Evolutionary conservation across 371 early-diverging fungal genomes (phyloP).

Genomic region (Mortierella sp.): DNA sequence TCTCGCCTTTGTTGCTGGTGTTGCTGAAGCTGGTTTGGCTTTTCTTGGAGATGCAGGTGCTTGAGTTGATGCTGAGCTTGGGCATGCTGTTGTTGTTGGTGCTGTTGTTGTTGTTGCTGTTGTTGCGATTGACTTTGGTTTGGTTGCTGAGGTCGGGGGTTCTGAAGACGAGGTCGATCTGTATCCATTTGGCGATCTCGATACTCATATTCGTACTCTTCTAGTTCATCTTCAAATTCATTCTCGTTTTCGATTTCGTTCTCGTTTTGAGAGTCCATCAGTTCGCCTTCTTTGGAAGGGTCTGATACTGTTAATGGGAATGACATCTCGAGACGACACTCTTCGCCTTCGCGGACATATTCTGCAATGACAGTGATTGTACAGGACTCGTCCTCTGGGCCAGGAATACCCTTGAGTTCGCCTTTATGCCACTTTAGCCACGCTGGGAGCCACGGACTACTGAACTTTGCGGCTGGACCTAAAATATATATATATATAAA

Average conservation of each 20-base stretch:
- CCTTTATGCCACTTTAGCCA: constrained; percentile 78
- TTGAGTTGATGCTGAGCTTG: background rate
- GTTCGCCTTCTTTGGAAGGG: constrained; percentile 34
- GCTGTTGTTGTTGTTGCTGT: constrained; percentile 3
- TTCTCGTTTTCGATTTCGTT: constrained; percentile 1
- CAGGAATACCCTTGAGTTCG: constrained; percentile 69
- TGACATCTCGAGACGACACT: constrained; percentile 59
- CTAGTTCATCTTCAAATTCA: constrained; percentile 19
- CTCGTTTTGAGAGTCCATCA: constrained; percentile 25
- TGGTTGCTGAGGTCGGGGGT: background rate
- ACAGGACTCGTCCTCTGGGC: constrained; percentile 59
- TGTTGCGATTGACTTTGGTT: background rate
- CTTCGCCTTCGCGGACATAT: constrained; percentile 68
- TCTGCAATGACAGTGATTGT: constrained; percentile 67
- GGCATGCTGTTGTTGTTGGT: background rate
- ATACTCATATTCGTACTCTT: constrained; percentile 5
- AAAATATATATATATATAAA: background rate
- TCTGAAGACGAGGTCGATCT: background rate
- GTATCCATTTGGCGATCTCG: background rate
- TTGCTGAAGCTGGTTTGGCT: background rate
- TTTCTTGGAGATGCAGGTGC: background rate
- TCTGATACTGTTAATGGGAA: constrained; percentile 52
- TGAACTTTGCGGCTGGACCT: constrained; percentile 73
- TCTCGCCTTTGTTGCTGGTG: background rate
- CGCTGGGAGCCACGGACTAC: constrained; percentile 71